Conservation (phyloP, 148 eudicot species). For the Rhododendron henanense region DNA sequence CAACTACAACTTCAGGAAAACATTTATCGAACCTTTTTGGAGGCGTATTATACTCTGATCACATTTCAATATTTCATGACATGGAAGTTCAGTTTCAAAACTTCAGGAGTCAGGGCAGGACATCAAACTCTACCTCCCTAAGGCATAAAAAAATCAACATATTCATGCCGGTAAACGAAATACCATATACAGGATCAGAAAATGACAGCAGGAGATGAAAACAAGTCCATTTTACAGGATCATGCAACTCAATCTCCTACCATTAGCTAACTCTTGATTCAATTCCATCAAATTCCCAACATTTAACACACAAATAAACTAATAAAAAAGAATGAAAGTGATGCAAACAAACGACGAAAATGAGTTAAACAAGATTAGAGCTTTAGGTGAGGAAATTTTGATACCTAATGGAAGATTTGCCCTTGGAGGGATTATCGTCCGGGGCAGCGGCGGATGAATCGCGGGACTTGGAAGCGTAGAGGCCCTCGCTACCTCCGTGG, state of each 20-base stretch:
- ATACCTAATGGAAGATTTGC: slow-evolving; percentile 77
- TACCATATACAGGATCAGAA: not conserved
- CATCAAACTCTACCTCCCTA: not conserved
- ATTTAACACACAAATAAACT: not conserved
- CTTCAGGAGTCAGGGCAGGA: not conserved
- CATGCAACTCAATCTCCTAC: not conserved
- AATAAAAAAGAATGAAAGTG: not conserved
- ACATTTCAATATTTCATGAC: not conserved
- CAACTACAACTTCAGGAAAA: not conserved
- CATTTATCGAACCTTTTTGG: not conserved
- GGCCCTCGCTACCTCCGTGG: slow-evolving; percentile 95
- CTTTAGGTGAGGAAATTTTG: not conserved
- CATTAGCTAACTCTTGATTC: not conserved
- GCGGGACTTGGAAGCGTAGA: slow-evolving; percentile 62
- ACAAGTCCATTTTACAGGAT: not conserved
- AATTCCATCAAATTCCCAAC: not conserved
- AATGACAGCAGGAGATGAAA: not conserved
- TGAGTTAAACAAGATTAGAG: not conserved
- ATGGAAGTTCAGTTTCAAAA: not conserved
- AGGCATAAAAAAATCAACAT: not conserved
- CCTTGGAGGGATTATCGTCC: slow-evolving; percentile 42
- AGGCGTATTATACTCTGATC: not conserved
- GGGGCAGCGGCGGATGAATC: slow-evolving; percentile 19
- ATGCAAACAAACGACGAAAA: not conserved
- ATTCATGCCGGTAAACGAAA: not conserved